Evolutionary conservation across 495 filamentous ascomycete species (phyloP).

Genomic region (Xylona heveae): DNA sequence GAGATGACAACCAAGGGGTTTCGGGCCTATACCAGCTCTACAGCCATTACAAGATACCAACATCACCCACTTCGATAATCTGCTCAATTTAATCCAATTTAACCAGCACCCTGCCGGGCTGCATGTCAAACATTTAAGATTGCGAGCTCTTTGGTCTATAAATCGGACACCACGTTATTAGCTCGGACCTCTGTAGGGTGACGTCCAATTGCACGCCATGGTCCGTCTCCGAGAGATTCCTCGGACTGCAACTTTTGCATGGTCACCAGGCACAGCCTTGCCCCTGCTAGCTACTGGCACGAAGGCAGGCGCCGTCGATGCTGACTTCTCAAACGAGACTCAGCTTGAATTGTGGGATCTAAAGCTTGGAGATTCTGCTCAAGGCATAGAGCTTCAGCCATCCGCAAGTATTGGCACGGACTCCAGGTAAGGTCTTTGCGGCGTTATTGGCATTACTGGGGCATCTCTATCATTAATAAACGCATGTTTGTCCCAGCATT

Average conservation of each 20-base stretch:
- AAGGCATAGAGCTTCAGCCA: slow-evolving; percentile 66
- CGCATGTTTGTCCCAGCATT: neutral
- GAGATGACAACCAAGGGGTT: too few relatives aligned
- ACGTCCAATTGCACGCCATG: slow-evolving; percentile 35
- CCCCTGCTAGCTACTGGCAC: slow-evolving; percentile 91
- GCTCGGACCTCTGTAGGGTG: too few relatives aligned
- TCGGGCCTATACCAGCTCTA: too few relatives aligned
- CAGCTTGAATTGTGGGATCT: slow-evolving; percentile 95
- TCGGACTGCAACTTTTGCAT: slow-evolving; percentile 89
- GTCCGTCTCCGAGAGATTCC: slow-evolving; percentile 87
- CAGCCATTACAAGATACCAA: too few relatives aligned
- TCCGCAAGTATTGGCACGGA: slow-evolving; percentile 67
- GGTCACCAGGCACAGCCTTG: slow-evolving; percentile 56
- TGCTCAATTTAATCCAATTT: too few relatives aligned
- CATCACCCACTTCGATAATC: too few relatives aligned
- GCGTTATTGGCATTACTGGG: neutral
- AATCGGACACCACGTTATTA: too few relatives aligned
- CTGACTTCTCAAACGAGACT: slow-evolving; percentile 93
- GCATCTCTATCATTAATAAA: too few relatives aligned
- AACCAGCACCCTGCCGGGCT: too few relatives aligned
- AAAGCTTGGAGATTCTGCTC: slow-evolving; percentile 47
- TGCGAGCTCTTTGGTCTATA: too few relatives aligned
- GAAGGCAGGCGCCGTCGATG: slow-evolving; percentile 81
- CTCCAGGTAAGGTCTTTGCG: slow-evolving; percentile 49
- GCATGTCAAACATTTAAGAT: too few relatives aligned